Evolutionary conservation across 2,329 filamentous ascomycete genomes (phyloP).

Genomic region (Colletotrichum echinochloae): DNA sequence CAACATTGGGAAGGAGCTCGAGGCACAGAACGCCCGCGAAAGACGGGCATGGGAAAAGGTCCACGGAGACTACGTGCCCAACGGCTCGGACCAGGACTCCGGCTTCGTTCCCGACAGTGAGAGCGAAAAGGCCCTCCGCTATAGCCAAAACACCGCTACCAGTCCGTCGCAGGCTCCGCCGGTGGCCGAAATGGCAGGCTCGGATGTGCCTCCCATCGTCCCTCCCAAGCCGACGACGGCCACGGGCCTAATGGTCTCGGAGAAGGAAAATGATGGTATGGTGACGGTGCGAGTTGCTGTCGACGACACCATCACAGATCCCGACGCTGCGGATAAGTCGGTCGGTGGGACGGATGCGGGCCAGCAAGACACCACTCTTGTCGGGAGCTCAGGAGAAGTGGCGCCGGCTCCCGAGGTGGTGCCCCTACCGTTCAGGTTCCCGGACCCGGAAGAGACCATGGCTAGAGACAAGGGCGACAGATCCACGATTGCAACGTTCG

Average conservation of each 20-base stretch:
- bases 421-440: constrained; percentile 74
- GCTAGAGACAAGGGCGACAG: constrained; percentile 60
- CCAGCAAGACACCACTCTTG: not conserved
- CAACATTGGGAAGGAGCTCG: constrained; percentile 74
- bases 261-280: constrained; percentile 56
- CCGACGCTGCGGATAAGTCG: constrained; percentile 13
- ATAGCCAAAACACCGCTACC: constrained; percentile 42
- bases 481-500: constrained; percentile 78
- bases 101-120: constrained; percentile 60
- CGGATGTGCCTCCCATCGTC: constrained; percentile 44
- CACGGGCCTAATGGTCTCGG: constrained; percentile 56
- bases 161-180: constrained; percentile 45
- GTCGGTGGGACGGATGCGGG: constrained; percentile 7
- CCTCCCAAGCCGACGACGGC: constrained; percentile 48
- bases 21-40: constrained; percentile 71
- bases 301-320: constrained; percentile 57
- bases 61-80: constrained; percentile 70
- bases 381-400: constrained; percentile 10
- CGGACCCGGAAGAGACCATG: constrained; percentile 55
- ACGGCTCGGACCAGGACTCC: constrained; percentile 59
- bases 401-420: constrained; percentile 66
- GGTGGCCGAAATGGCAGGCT: constrained; percentile 59
- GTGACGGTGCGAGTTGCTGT: constrained; percentile 66
- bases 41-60: constrained; percentile 79
- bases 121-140: constrained; percentile 56